Conservation (phyloP, 208 protist genomes). For the Acanthamoeba rhysodes region DNA sequence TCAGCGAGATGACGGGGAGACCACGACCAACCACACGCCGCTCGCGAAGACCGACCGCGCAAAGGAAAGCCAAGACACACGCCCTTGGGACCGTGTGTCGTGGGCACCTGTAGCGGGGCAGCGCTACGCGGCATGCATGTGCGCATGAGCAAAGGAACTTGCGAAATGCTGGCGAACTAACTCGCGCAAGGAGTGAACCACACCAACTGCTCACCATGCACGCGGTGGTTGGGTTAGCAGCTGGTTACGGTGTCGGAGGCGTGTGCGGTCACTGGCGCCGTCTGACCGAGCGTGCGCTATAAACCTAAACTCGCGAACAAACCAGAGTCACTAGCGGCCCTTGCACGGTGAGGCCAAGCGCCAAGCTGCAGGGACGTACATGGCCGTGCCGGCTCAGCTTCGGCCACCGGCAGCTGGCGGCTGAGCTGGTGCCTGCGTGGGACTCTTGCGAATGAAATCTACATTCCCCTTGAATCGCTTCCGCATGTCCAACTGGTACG, state of each 20-base stretch:
- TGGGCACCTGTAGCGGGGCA: background rate
- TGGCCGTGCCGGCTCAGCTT: background rate
- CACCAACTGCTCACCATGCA: too few species aligned
- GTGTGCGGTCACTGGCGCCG: too few species aligned
- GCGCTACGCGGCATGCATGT: too few species aligned
- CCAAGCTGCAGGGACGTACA: too few species aligned
- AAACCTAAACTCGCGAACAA: too few species aligned
- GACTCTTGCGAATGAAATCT: slow-evolving; percentile 2
- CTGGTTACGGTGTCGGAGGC: too few species aligned
- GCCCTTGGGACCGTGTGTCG: background rate
- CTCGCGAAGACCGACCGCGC: background rate
- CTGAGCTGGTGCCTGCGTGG: background rate
- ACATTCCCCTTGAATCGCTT: slow-evolving; percentile 68
- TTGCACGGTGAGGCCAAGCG: too few species aligned
- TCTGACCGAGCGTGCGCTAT: too few species aligned
- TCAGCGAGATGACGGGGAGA: background rate
- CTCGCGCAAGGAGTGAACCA: too few species aligned
- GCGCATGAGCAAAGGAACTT: background rate
- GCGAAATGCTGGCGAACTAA: background rate
- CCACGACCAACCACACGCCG: background rate
- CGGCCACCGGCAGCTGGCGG: background rate
- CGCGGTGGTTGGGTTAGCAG: too few species aligned
- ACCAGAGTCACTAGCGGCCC: too few species aligned
- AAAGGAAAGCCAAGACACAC: background rate
- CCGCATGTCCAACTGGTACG: slow-evolving; percentile 39